These are phyloP conservation scores for Lactarius pseudohatsudake DNA, from an alignment of 768 basidiomycete species.

Conservation along the genomic window DNA sequence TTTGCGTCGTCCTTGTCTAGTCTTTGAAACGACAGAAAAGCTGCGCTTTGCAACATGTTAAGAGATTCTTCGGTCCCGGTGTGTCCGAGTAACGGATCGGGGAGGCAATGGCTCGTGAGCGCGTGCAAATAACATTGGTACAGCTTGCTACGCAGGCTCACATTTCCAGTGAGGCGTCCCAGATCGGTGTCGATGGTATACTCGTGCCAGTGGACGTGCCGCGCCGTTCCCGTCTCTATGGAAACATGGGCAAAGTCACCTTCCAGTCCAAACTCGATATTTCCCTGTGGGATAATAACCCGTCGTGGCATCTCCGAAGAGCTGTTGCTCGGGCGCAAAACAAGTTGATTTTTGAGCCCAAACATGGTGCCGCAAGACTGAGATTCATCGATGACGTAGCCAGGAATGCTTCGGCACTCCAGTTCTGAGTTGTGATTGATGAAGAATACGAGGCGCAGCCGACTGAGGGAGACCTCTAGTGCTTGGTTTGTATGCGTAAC, in stretches of 20 bases:
- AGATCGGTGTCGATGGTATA: constrained; percentile 37
- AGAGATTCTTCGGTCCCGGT: constrained; percentile 48
- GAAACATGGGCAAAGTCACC: constrained; percentile 11
- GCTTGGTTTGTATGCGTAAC: neutral
- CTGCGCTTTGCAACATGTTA: constrained; percentile 40
- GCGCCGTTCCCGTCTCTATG: neutral
- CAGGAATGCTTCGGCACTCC: constrained; percentile 43
- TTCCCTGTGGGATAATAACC: constrained; percentile 17
- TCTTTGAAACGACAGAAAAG: constrained; percentile 42
- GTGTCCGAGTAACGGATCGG: constrained; percentile 45
- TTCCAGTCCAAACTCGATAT: neutral
- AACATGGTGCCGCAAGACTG: constrained; percentile 48
- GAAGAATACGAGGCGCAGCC: constrained; percentile 44
- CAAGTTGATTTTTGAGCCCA: constrained; percentile 40
- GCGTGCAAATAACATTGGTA: constrained; percentile 48
- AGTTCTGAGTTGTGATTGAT: constrained; percentile 35
- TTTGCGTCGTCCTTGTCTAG: constrained; percentile 25
- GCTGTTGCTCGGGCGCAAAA: constrained; percentile 2
- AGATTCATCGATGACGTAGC: constrained; percentile 42
- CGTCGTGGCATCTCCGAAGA: constrained; percentile 1
- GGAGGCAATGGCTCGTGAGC: constrained; percentile 42
- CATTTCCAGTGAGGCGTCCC: constrained; percentile 35
- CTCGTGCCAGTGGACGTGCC: constrained; percentile 31
- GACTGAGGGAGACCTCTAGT: constrained; percentile 36
- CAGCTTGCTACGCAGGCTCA: constrained; percentile 35